Evolutionary conservation across 495 filamentous ascomycete species (phyloP), one percentile per base, ranked within the genome.

Genomic region (Talaromyces stipitatus): DNA sequence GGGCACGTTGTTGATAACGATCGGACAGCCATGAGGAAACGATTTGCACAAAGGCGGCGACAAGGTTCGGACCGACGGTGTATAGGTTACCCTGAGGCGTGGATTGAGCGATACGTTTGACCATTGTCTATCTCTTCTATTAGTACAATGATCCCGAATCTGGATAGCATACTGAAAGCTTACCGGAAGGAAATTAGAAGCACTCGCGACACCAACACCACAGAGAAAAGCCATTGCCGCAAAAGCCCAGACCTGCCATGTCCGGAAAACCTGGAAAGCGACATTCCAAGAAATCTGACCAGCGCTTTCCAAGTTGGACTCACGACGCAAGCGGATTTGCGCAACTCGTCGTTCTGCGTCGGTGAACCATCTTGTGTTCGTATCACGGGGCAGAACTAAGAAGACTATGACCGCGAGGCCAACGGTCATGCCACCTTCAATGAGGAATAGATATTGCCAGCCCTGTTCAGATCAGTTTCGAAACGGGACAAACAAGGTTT

Each of bases 341-440:
- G 72, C 72, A 23, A 71, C 61, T 33, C 62, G 61, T 7, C 69
- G 65, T 56, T 75, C 71, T 22, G 72, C 69, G 10, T 33, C 57
- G 1, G 65, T 69, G 1, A 74, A 59, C 71, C 69, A 75, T 33
- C 29, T 32, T 57, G 50, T 1, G 69, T 72, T 41, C 58, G 62
- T 22, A 61, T 57, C 9, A 64, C 71, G n/a, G 45, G 76, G 76
- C 51, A 80, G 69, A 38, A 76, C 59, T 18, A 66, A 69, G 50
- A 70, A 66, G 52, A 69, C 72, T 1, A 73, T 58, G 5, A 73
- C 53, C 4, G 74, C 75, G 30, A 79, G 62, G 2, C 63, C 71
- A 14, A 73, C 66, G 0, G 75, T 77, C 29, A 74, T 63, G 1
- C 62, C 67, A 8, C 75, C 75, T 54, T 76, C 65, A 22, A 76